A percentile compares a stretch with the other conserved stretches of the same genome.
These are phyloP conservation scores for Avicennia marina DNA, from an alignment of 257 asterid genomes.

Conservation along the genomic window DNA sequence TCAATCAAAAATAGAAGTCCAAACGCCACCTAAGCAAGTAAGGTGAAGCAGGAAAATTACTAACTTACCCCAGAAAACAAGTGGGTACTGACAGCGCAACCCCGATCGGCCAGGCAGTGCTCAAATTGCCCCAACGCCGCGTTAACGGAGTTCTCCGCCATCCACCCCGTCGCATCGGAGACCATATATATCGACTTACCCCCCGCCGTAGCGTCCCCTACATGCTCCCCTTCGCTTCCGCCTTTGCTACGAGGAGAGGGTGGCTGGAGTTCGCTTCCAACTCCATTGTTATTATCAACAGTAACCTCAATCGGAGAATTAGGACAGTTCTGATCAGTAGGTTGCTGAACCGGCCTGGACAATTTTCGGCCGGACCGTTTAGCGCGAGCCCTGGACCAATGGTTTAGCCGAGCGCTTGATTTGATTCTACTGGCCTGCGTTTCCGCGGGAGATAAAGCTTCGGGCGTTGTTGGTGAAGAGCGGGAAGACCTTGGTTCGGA, in stretches of 20 bases:
- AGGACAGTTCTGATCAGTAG: constrained; percentile 4
- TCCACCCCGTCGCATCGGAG: constrained; percentile 97
- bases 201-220: constrained; percentile 30
- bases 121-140: constrained; percentile 97
- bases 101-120: constrained; percentile 79
- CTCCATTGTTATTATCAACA: constrained; percentile 4
- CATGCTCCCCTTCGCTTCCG: constrained; percentile 26
- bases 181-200: constrained; percentile 82
- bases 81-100: constrained; percentile 80
- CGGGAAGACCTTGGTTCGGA: constrained; percentile 22
- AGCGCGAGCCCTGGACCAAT: constrained; percentile 91
- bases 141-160: constrained; percentile 83
- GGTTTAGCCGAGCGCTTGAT: constrained; percentile 73
- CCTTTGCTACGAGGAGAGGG: constrained; percentile 21
- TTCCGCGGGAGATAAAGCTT: constrained; percentile 27
- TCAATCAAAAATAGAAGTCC: too few relatives aligned
- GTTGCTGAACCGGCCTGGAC: constrained; percentile 37
- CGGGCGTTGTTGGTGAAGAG: constrained; percentile 24
- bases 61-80: constrained; percentile 92
- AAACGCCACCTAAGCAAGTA: too few relatives aligned
- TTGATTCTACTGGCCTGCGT: constrained; percentile 39
- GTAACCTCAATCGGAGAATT: constrained; percentile 10
- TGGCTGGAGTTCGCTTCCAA: constrained; percentile 21
- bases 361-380: constrained; percentile 76
- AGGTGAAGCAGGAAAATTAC: too few relatives aligned